A percentile compares a stretch with the other conserved stretches of the same genome.
Evolutionary conservation across 2,329 filamentous ascomycete genomes (phyloP).

Genomic region (Verticillium klebahnii): DNA sequence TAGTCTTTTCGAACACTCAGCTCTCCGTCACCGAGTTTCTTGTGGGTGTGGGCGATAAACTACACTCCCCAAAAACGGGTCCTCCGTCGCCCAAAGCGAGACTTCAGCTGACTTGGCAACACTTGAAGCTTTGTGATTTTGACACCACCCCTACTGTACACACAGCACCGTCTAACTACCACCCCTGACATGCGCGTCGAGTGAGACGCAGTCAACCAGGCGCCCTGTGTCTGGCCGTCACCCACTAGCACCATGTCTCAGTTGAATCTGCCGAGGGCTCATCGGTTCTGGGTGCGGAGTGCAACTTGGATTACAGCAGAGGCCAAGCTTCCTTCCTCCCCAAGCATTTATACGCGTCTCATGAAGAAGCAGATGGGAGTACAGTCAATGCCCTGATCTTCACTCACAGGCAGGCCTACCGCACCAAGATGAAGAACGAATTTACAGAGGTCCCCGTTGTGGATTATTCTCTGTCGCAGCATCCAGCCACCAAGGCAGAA

Average conservation of each 20-base stretch:
- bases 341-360: not conserved
- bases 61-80: too few relatives aligned
- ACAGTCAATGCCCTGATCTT: not conserved
- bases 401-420: not conserved
- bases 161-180: not conserved
- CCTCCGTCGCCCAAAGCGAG: too few relatives aligned
- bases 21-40: too few relatives aligned
- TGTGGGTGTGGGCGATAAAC: too few relatives aligned
- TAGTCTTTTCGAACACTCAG: too few relatives aligned
- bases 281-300: not conserved
- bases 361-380: not conserved
- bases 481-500: not conserved
- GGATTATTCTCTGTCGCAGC: not conserved
- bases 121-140: too few relatives aligned
- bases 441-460: not conserved
- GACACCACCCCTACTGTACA: not conserved
- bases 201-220: not conserved
- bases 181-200: not conserved
- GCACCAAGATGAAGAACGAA: not conserved
- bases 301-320: not conserved
- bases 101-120: too few relatives aligned
- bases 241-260: not conserved
- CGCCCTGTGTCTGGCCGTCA: not conserved
- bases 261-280: not conserved
- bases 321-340: not conserved